These are phyloP conservation scores for Tricharina praecox DNA, from an alignment of 495 filamentous ascomycete species.

Conservation along the genomic window DNA sequence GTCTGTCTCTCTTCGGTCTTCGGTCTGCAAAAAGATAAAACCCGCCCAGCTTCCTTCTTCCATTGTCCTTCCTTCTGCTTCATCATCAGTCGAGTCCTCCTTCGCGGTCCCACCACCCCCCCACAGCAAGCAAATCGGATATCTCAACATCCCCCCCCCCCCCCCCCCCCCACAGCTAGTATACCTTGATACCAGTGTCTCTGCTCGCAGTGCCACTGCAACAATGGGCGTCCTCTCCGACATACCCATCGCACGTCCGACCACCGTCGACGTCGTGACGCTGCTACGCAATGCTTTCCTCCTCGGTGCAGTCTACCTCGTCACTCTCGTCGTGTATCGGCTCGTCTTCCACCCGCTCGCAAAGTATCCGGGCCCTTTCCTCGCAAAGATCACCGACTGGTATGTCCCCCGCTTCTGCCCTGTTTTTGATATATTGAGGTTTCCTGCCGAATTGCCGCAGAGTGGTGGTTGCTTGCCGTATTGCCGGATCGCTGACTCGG, in stretches of 20 bases:
- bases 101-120: no score
- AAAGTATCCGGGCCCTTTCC: constrained; percentile 27
- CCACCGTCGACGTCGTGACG: not conserved
- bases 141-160: not conserved
- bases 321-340: constrained; percentile 22
- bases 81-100: no score
- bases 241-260: not conserved
- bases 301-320: constrained; percentile 9
- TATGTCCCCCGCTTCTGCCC: constrained; percentile 6
- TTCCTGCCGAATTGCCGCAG: no score
- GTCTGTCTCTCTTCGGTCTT: no score
- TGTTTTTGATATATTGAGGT: no score
- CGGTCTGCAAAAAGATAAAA: no score
- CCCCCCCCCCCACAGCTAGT: not conserved
- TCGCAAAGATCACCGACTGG: constrained; percentile 27
- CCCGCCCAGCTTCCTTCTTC: no score
- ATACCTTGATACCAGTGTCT: no score
- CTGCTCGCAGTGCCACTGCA: no score
- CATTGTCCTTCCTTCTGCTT: no score
- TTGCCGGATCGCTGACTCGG: not conserved
- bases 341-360: constrained; percentile 28
- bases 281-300: not conserved
- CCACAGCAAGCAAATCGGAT: no score
- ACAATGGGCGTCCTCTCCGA: not conserved
- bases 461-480: no score